Evolutionary conservation across 192 early-diverging fungal species (phyloP), one percentile per base, ranked within the genome.

Genomic region (Coemansia sp.): DNA sequence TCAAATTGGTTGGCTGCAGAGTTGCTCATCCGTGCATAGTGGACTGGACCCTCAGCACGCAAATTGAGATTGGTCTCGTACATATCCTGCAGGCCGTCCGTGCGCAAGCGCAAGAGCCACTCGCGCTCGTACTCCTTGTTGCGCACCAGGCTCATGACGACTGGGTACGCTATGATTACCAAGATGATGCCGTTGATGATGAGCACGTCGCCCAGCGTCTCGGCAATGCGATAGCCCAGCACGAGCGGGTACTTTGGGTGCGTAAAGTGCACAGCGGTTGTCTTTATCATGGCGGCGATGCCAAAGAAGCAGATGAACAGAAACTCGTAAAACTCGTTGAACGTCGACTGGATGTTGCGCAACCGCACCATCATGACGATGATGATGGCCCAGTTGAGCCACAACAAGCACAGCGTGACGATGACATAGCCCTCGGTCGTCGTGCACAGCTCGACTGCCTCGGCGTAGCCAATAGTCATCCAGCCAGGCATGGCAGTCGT

Each of bases 261-360:
- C 3, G 49, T 56, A 53, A 53, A 63, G 25, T 71, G 62, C 3
- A 65, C 63, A 2, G 59, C 24, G 22, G 40, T 65, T 2, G 70
- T 71, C 53, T 71, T 58, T 32, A 71, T n/a, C 62, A 71, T 53
- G 9, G 70, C 53, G 15, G 70, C 63, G 3, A 68, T 31, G 3
- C 56, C 67, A 39, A 68, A 59, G 15, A 41, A 39, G 29, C 29
- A 51, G 37, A 68, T 61, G 29, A 60, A 31, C 24, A 68, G 27
- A 14, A 51, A 60, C 57, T 68, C 67, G 58, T 59, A 54, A 54
- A 68, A 68, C 38, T 68, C 67, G 59, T 68, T 68, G 37, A 68
- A 68, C 22, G 59, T 61, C 37, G 67, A 61, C 51, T 68, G 69
- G 36, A 64, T 71, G 10, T 71, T 56, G 45, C 69, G 69, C 61